phyloP scores from a whole-genome alignment of 225 moss, liverwort and hornwort genomes.

The Polytrichum commune region DNA sequence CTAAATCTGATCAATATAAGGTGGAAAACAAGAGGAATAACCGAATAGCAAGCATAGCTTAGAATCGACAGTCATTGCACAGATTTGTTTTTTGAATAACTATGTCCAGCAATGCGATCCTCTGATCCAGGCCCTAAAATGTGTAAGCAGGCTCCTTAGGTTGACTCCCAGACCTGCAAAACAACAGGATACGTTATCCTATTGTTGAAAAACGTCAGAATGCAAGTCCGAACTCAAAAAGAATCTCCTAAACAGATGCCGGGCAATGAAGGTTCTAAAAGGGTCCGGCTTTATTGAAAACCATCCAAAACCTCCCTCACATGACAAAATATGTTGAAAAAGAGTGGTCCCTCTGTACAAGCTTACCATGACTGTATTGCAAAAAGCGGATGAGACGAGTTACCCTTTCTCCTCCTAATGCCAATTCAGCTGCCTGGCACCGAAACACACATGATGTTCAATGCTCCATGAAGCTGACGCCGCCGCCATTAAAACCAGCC shows the following conservation, averaged over 20 bases:
- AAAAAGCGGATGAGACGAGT: slow-evolving; percentile 66
- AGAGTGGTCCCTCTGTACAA: not conserved
- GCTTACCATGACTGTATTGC: slow-evolving; percentile 71
- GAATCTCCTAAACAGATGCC: not conserved
- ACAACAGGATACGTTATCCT: not conserved
- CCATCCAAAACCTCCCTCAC: no score
- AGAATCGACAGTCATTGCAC: slow-evolving; percentile 65
- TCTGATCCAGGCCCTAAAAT: slow-evolving; percentile 72
- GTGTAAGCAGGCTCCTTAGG: slow-evolving; percentile 59
- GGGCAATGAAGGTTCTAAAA: not conserved
- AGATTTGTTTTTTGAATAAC: slow-evolving; percentile 53
- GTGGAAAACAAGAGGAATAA: no score
- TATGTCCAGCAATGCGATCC: slow-evolving; percentile 57
- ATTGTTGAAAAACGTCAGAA: no score
- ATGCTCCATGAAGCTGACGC: no score
- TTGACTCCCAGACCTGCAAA: slow-evolving; percentile 69
- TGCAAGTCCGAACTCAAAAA: not conserved
- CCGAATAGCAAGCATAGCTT: no score
- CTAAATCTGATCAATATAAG: no score
- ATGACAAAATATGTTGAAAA: not conserved
- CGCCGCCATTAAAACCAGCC: no score
- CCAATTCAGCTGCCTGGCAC: slow-evolving; percentile 93
- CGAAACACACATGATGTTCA: slow-evolving; percentile 13
- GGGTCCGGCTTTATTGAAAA: not conserved
- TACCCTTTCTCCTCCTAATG: slow-evolving; percentile 60